Evolutionary conservation across 305 asterid genomes (phyloP).

Genomic region (Fraxinus dipetala): DNA sequence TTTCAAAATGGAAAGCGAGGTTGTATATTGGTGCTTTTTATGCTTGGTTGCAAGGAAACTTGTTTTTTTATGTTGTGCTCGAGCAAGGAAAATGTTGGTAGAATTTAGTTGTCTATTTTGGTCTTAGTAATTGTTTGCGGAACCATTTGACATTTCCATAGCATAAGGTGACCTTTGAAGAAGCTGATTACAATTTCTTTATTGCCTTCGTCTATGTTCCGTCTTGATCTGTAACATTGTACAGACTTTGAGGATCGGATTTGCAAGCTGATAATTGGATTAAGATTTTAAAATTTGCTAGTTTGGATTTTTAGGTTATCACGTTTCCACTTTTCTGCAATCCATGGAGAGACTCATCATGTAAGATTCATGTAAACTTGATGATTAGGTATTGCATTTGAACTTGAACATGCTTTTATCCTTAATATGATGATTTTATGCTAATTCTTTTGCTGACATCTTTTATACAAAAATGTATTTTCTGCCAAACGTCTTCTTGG

Average conservation of each 20-base stretch:
- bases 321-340: neutral
- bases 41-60: conserved; percentile 14
- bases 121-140: neutral
- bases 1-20: conserved; percentile 98
- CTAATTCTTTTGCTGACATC: conserved; percentile 7
- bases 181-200: conserved; percentile 1
- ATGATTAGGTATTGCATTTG: neutral
- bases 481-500: conserved; percentile 3
- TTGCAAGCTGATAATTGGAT: neutral
- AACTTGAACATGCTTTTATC: neutral
- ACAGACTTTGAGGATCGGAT: conserved; percentile 13
- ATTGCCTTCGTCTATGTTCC: neutral
- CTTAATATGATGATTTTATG: neutral
- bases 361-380: neutral
- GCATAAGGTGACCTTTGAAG: conserved; percentile 20
- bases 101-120: conserved; percentile 10
- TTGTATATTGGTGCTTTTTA: conserved; percentile 26
- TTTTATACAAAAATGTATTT: neutral
- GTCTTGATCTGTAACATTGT: conserved; percentile 7
- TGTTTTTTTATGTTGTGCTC: neutral
- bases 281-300: neutral
- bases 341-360: neutral
- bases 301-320: conserved; percentile 3
- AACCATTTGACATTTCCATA: conserved; percentile 6
- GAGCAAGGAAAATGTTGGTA: conserved; percentile 6